Percentiles rank a stretch among this genome's conserved stretches.
These are phyloP conservation scores for Kwoniella europaea DNA, from an alignment of 768 basidiomycete species.

Conservation along the genomic window DNA sequence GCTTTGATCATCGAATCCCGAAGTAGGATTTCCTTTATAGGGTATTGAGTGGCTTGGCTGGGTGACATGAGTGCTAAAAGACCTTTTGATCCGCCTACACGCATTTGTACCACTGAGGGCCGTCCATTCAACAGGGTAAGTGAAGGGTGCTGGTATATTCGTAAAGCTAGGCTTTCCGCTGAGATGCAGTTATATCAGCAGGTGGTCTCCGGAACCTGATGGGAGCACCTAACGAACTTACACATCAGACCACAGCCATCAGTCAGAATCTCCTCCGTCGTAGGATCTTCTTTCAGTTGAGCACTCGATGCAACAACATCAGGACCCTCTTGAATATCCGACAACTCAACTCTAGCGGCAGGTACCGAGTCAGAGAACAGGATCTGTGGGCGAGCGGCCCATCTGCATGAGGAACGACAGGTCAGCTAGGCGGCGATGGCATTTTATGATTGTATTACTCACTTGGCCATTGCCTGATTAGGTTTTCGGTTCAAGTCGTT, in stretches of 20 bases:
- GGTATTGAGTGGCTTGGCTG: slow-evolving; percentile 19
- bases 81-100: slow-evolving; percentile 46
- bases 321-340: slow-evolving; percentile 18
- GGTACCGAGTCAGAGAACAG: slow-evolving; percentile 49
- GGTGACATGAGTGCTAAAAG: slow-evolving; percentile 46
- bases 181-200: not conserved
- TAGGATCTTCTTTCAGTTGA: slow-evolving; percentile 2
- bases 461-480: slow-evolving; percentile 50
- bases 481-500: slow-evolving; percentile 42
- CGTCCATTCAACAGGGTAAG: slow-evolving; percentile 17
- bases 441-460: slow-evolving; percentile 3
- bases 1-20: slow-evolving; percentile 49
- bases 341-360: slow-evolving; percentile 12
- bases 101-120: slow-evolving; percentile 45
- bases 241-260: slow-evolving; percentile 54
- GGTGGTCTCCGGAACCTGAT: not conserved
- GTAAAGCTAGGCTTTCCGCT: slow-evolving; percentile 39
- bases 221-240: slow-evolving; percentile 17
- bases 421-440: not conserved
- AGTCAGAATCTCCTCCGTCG: slow-evolving; percentile 45
- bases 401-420: slow-evolving; percentile 23
- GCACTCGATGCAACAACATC: slow-evolving; percentile 36
- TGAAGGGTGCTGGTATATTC: slow-evolving; percentile 17
- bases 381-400: slow-evolving; percentile 44
- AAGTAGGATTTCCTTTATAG: slow-evolving; percentile 39